Percentiles rank a stretch among this genome's conserved stretches.
Conservation (phyloP, 2,329 filamentous ascomycete species). For the Diaporthe capsici region DNA sequence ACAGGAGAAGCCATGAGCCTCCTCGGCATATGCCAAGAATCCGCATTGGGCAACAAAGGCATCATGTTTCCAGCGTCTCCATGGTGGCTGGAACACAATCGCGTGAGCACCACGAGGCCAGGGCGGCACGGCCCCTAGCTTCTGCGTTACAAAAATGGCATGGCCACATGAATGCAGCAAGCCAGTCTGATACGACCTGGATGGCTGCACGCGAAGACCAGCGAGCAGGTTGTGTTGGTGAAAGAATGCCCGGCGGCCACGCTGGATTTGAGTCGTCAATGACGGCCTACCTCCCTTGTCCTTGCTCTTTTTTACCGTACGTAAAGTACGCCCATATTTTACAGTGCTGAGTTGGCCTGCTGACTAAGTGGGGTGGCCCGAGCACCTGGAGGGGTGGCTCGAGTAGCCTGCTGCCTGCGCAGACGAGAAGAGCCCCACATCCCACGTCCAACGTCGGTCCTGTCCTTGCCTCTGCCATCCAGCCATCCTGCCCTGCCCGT, state of each 20-base stretch:
- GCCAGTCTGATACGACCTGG: too few species aligned
- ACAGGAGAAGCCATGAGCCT: background rate
- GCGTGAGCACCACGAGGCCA: background rate
- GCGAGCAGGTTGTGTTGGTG: background rate
- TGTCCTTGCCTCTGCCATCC: background rate
- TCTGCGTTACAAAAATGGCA: background rate
- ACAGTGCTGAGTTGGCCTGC: background rate
- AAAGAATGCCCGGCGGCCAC: background rate
- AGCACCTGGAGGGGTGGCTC: background rate
- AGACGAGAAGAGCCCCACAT: background rate
- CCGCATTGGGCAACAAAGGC: background rate
- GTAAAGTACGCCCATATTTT: background rate
- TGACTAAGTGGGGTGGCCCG: constrained; percentile 12
- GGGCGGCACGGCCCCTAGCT: background rate
- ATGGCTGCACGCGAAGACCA: background rate
- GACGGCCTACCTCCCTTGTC: background rate
- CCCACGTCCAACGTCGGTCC: constrained; percentile 4
- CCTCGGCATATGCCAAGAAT: background rate
- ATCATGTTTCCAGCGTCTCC: background rate
- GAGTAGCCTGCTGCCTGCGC: constrained; percentile 28
- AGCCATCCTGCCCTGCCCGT: background rate
- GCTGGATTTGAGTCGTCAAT: background rate
- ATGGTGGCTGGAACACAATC: background rate
- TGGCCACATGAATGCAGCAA: background rate
- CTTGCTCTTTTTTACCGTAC: background rate